phyloP scores from a whole-genome alignment of 2,329 filamentous ascomycete genomes.

The Calonectria hawksworthii region DNA sequence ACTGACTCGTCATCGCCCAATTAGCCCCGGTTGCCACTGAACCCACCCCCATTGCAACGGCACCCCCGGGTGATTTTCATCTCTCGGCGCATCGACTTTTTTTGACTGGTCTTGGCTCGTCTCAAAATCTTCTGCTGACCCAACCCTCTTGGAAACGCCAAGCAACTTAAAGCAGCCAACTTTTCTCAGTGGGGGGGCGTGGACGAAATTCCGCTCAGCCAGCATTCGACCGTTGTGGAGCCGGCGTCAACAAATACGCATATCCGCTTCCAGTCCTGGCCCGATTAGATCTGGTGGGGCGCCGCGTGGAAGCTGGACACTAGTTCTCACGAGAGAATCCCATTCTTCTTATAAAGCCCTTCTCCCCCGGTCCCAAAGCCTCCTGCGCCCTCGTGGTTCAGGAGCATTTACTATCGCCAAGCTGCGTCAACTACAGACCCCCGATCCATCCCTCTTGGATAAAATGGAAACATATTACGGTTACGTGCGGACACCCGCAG shows the following conservation, averaged over 20 bases:
- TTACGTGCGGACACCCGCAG: constrained; percentile 92
- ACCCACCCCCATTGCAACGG: constrained; percentile 28
- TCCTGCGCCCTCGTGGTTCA: constrained; percentile 30
- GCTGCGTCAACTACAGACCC: constrained; percentile 35
- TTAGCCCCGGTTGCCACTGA: constrained; percentile 31
- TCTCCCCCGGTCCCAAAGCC: constrained; percentile 31
- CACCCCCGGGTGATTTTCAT: constrained; percentile 25
- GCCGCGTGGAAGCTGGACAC: constrained; percentile 42
- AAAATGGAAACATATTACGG: constrained; percentile 98
- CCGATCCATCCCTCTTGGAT: constrained; percentile 40
- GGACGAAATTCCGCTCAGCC: constrained; percentile 46
- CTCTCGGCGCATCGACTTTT: constrained; percentile 29
- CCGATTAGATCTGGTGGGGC: constrained; percentile 48
- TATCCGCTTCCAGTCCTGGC: constrained; percentile 39
- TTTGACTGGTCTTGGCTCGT: constrained; percentile 33
- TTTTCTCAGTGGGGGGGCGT: constrained; percentile 39
- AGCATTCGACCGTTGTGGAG: constrained; percentile 45
- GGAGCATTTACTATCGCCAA: constrained; percentile 32
- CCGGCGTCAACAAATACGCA: constrained; percentile 39
- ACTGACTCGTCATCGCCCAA: constrained; percentile 28
- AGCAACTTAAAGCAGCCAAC: constrained; percentile 37
- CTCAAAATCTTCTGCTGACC: constrained; percentile 26
- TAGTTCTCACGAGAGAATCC: constrained; percentile 38
- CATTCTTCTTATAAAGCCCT: constrained; percentile 32
- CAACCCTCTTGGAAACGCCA: constrained; percentile 41